Base-by-base conservation (phyloP, 2,329 filamentous ascomycete species). In the Lachnellula subtilissima region DNA sequence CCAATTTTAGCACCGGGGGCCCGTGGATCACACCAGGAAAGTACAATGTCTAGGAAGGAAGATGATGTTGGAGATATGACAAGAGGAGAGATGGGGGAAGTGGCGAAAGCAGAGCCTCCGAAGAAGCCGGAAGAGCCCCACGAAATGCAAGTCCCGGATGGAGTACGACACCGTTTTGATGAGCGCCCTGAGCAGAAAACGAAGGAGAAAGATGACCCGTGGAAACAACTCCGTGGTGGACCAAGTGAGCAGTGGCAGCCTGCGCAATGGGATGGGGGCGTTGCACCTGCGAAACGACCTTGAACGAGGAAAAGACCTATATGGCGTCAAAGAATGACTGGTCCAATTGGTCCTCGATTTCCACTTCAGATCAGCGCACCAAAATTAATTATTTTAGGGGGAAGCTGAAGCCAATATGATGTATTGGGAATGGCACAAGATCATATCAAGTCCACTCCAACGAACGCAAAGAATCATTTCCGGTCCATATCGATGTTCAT, bases 231-330 rank as follows among this genome's bases (percentile, higher is more conserved):
- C 1, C 75, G 70, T n/a, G 74, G 74, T n/a, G 78, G 76, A 0
- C 82, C 84, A 0, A 77, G 84, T 53, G 84, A 88, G 67, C 58
- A 62, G 36, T 69, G 65, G 64, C 63, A 69, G 45, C 87, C 87
- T 0, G 68, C 81, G 48, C 73, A 82, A 3, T 89, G 86, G 86
- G 57, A 56, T 50, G 63, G 59, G 49, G 55, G 52, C 37, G 7
- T 57, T 36, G 45, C 54, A 48, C 8, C 54, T 35, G 28, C 47
- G 28, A 52, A 49, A 47, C 40, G 55, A n/a, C 15, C 15, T 2
- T 40, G 37, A 40, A 15, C 15, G 37, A 40, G 37, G 28, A 32
- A 1, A 12, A 11, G 28, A 32, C 28, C 28, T 32, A 11, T 9
- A 32, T 32, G 28, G 28, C 9, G 28, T 11, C 28, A 11, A 11